Evolutionary conservation across 208 protist genomes (phyloP), one percentile per base, ranked within the genome.

Genomic region (Wallacemonas collosoma): DNA sequence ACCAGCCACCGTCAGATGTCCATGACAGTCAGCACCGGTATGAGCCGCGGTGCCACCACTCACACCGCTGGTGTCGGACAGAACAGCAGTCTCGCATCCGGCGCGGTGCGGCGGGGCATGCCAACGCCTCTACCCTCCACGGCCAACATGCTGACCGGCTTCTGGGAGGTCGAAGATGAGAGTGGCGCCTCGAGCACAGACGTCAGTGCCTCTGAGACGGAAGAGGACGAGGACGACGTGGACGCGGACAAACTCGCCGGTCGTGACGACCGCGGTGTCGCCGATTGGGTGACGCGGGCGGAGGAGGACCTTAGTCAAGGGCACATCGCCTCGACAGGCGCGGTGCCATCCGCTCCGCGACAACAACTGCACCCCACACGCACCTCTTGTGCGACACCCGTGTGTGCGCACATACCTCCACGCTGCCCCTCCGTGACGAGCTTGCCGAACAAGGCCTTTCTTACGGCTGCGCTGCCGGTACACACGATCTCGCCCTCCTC

Each of bases 71-170:
- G 26, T 26, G 26, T 26, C 38, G 41, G 15, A 11, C 53, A 15
- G 66, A 64, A 67, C 58, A 1, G 26, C 5, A 54, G 6, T 36
- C 40, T 15, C 4, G 41, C 35, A 56, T 64, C 44, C 7, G 14
- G 62, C 2, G 67, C 43, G n/a, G 40, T 51, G 15, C 77, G 78
- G 1, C 45, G 55, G 14, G 86, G 82, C 6, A 86, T 91, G 82
- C 86, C 86, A 4, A 81, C 86, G 6, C 86, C 86, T 1, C 36
- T 88, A 73, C 86, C 86, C 14, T 91, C 86, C 15, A 87, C 82
- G 14, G 73, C 75, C 9, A 91, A 88, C 79, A 88, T 91, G 83
- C 79, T 91, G 67, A 77, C 78, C 15, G 67, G 71, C 17, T 87
- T 76, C 53, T 73, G 81, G 14, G 82, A 84, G 56, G 65, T 75